phyloP scores from a whole-genome alignment of 371 early-diverging fungal genomes.

The Blakeslea trispora region DNA sequence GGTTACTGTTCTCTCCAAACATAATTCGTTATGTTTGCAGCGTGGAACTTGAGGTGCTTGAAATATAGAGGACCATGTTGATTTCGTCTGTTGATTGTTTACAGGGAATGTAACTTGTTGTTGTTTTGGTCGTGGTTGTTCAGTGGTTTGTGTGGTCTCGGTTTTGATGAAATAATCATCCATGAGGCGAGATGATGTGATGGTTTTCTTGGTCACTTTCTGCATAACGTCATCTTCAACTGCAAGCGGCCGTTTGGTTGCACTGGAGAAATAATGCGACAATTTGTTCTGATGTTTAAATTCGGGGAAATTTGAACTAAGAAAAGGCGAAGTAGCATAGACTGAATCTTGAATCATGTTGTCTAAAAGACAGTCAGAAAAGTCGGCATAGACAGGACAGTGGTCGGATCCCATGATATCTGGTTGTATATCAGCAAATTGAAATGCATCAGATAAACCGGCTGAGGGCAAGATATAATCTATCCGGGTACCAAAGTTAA shows the following conservation, averaged over 20 bases:
- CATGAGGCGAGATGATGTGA: not conserved
- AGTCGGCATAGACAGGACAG: conserved; percentile 75
- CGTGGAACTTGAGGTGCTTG: conserved; percentile 50
- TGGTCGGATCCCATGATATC: conserved; percentile 87
- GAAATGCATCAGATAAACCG: conserved; percentile 59
- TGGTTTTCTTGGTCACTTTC: not conserved
- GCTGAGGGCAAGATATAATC: conserved; percentile 78
- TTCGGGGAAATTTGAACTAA: conserved; percentile 63
- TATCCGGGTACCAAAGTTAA: conserved; percentile 73
- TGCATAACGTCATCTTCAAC: not conserved
- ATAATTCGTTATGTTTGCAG: conserved; percentile 68
- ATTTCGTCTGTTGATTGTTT: conserved; percentile 3
- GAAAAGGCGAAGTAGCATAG: conserved; percentile 39
- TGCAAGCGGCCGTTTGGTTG: not conserved
- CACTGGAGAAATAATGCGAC: conserved; percentile 50
- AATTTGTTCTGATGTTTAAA: conserved; percentile 67
- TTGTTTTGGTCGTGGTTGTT: too few relatives aligned
- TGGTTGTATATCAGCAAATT: conserved; percentile 59
- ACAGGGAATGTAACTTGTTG: too few relatives aligned
- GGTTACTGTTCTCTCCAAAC: conserved; percentile 65
- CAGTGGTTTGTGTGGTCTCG: too few relatives aligned
- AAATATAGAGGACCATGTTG: conserved; percentile 63
- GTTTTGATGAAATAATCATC: conserved; percentile 1
- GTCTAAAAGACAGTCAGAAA: conserved; percentile 37
- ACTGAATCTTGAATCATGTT: conserved; percentile 5